phyloP scores from a whole-genome alignment of 306 rosid genomes.

The Prosopis cineraria region DNA sequence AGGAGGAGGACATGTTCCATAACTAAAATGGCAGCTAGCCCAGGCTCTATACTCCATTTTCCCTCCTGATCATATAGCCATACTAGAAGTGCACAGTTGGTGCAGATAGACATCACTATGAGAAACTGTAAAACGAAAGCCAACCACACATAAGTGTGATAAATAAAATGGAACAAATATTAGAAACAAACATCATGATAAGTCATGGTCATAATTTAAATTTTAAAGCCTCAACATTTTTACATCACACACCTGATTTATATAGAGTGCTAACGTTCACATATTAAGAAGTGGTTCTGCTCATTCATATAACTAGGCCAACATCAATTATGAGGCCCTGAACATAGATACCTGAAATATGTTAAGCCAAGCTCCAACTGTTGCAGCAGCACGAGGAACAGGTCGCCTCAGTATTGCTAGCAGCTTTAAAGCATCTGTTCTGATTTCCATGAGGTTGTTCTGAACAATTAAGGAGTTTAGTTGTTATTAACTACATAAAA shows the following conservation, averaged over 20 bases:
- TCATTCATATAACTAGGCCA: not conserved
- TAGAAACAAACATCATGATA: not conserved
- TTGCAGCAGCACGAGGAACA: slow-evolving; percentile 75
- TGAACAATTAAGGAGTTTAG: slow-evolving; percentile 35
- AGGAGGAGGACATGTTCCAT: slow-evolving; percentile 89
- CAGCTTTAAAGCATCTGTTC: slow-evolving; percentile 95
- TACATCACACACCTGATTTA: not conserved
- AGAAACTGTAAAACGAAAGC: slow-evolving; percentile 65
- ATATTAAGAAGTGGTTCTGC: not conserved
- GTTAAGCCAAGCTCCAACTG: slow-evolving; percentile 97
- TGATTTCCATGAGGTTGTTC: slow-evolving; percentile 93
- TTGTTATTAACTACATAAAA: slow-evolving; percentile 26
- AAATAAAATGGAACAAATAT: not conserved
- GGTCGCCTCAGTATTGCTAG: slow-evolving; percentile 86
- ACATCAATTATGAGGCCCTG: not conserved
- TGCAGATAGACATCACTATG: slow-evolving; percentile 82
- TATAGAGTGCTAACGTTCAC: too few species aligned
- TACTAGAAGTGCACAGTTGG: slow-evolving; percentile 89
- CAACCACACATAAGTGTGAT: slow-evolving; percentile 29
- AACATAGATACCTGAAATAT: slow-evolving; percentile 75
- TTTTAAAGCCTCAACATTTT: not conserved
- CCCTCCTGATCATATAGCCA: slow-evolving; percentile 93
- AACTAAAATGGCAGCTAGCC: slow-evolving; percentile 86
- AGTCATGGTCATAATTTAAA: not conserved
- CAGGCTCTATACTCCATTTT: slow-evolving; percentile 96